phyloP scores from a whole-genome alignment of 768 basidiomycete genomes.

The Phlegmacium glaucopus region DNA sequence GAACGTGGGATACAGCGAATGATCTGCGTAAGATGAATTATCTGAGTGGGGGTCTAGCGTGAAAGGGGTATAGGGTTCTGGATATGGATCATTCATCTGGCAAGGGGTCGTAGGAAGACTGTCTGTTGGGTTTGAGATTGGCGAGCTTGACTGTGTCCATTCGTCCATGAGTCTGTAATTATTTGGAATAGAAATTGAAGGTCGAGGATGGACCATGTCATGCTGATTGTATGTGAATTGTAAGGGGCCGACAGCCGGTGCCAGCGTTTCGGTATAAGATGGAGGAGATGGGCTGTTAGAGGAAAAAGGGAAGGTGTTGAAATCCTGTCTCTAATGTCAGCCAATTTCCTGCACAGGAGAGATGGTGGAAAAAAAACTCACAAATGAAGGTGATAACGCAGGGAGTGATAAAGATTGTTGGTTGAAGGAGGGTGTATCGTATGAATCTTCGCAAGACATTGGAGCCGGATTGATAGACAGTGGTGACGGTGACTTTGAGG shows the following conservation, averaged over 20 bases:
- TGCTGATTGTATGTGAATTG: slow-evolving; percentile 9
- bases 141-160: slow-evolving; percentile 44
- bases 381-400: slow-evolving; percentile 41
- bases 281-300: slow-evolving; percentile 16
- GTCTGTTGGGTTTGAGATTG: slow-evolving; percentile 29
- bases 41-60: slow-evolving; percentile 23
- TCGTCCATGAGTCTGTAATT: slow-evolving; percentile 32
- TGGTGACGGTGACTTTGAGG: slow-evolving; percentile 5
- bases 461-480: no score
- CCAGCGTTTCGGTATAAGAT: slow-evolving; percentile 15
- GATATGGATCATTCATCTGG: slow-evolving; percentile 24
- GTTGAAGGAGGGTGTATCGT: slow-evolving; percentile 30
- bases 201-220: background rate
- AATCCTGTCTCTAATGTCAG: slow-evolving; percentile 26
- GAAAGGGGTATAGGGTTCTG: slow-evolving; percentile 23
- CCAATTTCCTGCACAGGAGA: background rate
- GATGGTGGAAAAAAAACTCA: slow-evolving; percentile 24
- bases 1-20: slow-evolving; percentile 18
- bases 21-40: slow-evolving; percentile 21
- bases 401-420: slow-evolving; percentile 14
- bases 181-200: slow-evolving; percentile 32
- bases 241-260: slow-evolving; percentile 20
- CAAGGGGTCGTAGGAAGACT: slow-evolving; percentile 43
- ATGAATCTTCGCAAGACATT: slow-evolving; percentile 6
- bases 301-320: slow-evolving; percentile 39